phyloP scores from a whole-genome alignment of 2,329 filamentous ascomycete species.

The Diaporthe vexans region DNA sequence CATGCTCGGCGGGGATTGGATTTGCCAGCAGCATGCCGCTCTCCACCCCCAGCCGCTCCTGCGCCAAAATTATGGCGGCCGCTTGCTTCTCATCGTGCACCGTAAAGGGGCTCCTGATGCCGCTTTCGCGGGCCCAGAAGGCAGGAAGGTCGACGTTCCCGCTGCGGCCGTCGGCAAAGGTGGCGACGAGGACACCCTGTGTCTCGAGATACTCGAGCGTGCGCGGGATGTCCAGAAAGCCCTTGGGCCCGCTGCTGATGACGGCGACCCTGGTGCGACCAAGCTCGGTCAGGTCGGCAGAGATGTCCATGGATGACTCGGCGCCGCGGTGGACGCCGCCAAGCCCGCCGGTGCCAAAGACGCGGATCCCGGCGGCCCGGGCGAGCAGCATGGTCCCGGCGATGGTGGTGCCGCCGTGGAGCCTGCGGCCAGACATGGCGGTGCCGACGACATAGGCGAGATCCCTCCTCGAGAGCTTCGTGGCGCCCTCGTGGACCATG shows the following conservation, averaged over 20 bases:
- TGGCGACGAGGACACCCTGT: conserved; percentile 84
- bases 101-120: conserved; percentile 81
- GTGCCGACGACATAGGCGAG: conserved; percentile 84
- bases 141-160: conserved; percentile 87
- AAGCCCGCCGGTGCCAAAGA: conserved; percentile 95
- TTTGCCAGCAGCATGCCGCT: conserved; percentile 92
- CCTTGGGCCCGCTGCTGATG: conserved; percentile 92
- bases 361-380: conserved; percentile 85
- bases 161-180: conserved; percentile 85
- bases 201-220: conserved; percentile 85
- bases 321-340: conserved; percentile 94
- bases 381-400: conserved; percentile 94
- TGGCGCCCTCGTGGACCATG: conserved; percentile 79
- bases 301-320: conserved; percentile 90
- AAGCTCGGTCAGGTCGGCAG: conserved; percentile 94
- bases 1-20: conserved; percentile 80
- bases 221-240: conserved; percentile 91
- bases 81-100: conserved; percentile 84
- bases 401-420: conserved; percentile 93
- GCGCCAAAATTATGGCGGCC: conserved; percentile 88
- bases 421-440: conserved; percentile 74
- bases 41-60: conserved; percentile 78
- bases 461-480: conserved; percentile 90
- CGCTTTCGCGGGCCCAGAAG: conserved; percentile 93
- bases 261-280: conserved; percentile 91